Evolutionary conservation across 139 green algal genomes (phyloP), one percentile per base, ranked within the genome.

Genomic region (Ettlia oleoabundans): DNA sequence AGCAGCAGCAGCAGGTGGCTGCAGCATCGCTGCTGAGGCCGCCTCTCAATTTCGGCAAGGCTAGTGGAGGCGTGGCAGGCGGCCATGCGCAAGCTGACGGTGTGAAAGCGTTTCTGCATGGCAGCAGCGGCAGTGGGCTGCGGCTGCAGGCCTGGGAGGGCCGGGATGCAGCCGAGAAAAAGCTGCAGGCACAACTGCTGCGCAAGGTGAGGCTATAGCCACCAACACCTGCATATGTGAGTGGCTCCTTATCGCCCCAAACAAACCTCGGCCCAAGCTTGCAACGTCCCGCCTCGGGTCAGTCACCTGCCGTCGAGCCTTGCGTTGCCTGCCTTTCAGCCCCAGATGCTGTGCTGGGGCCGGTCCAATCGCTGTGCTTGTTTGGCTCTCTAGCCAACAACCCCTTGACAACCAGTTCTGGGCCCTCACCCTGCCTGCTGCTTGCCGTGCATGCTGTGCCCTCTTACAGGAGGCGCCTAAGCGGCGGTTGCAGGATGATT

Each of bases 401-500:
- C n/a, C n/a, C n/a, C n/a, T n/a, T n/a, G n/a, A n/a, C n/a, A n/a
- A n/a, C n/a, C n/a, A n/a, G n/a, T n/a, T 32, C 37, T 7, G 6
- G 38, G 35, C 33, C 55, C 47, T 28, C 26, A 37, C 55, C 58
- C 63, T 35, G 13, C 19, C 38, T 8, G n/a, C 26, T 21, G 24
- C n/a, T 66, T 6, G 41, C 35, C 26, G 33, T 3, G 42, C 35
- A 35, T 13, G 4, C 26, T 24, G 22, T 24, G 28, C 3, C 55
- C 19, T 3, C 9, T 26, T 41, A 26, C 52, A 67, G 62, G 55
- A 64, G 22, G 47, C 42, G 33, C 64, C 64, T 40, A 82, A 83
- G 79, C 65, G 58, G 28, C 42, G 35, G 78, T 61, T 38, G 61
- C 43, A 30, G 10, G 87, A 91, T 53, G 88, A 88, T 26, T 91